These are phyloP conservation scores for Kwoniella mangroviensis DNA, from an alignment of 768 basidiomycete genomes.

Conservation along the genomic window DNA sequence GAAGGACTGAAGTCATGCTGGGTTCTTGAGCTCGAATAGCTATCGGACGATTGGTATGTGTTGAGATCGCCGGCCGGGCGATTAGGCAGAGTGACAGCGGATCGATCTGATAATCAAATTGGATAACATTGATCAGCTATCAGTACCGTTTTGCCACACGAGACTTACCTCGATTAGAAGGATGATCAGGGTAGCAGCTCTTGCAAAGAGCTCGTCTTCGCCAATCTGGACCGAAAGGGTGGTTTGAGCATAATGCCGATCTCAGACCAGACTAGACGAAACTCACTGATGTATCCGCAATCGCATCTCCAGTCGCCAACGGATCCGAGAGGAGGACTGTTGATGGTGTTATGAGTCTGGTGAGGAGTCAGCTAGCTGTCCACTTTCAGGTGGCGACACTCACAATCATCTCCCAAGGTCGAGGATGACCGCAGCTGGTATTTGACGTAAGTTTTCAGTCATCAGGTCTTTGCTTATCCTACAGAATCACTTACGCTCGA, in stretches of 20 bases:
- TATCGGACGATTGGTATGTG: not conserved
- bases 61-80: not conserved
- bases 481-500: slow-evolving; percentile 22
- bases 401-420: slow-evolving; percentile 15
- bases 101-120: not conserved
- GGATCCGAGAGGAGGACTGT: slow-evolving; percentile 26
- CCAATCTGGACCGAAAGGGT: slow-evolving; percentile 12
- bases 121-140: not conserved
- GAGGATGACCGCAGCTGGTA: slow-evolving; percentile 25
- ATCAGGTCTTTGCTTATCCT: too few relatives aligned
- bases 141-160: not conserved
- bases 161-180: slow-evolving; percentile 26
- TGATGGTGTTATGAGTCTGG: not conserved
- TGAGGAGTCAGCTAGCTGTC: slow-evolving; percentile 1
- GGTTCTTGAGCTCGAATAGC: not conserved
- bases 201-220: slow-evolving; percentile 26
- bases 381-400: not conserved
- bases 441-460: not conserved
- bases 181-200: slow-evolving; percentile 27
- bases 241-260: too few relatives aligned
- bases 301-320: slow-evolving; percentile 32
- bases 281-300: slow-evolving; percentile 32
- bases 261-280: not conserved
- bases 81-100: not conserved
- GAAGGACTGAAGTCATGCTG: not conserved